phyloP scores from a whole-genome alignment of 495 filamentous ascomycete species.

The Aspergillus leporis region DNA sequence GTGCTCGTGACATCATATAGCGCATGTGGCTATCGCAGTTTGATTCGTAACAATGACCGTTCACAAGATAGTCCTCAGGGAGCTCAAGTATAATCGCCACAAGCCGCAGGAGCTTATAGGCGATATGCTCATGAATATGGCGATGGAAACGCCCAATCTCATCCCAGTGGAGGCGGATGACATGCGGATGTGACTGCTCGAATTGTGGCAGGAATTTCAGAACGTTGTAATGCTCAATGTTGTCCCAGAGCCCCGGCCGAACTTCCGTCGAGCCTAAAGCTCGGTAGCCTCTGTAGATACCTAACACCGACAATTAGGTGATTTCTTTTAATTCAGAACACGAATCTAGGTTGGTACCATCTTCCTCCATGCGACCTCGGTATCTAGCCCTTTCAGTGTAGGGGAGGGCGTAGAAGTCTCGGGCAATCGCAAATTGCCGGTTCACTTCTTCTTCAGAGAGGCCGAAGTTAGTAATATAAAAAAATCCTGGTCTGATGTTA shows the following conservation, averaged over 20 bases:
- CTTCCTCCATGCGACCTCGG: no score
- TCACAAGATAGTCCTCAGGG: conserved; percentile 46
- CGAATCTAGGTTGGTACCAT: no score
- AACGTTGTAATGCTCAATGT: conserved; percentile 56
- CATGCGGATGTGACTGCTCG: conserved; percentile 43
- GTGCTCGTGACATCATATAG: conserved; percentile 55
- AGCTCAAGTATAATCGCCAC: conserved; percentile 54
- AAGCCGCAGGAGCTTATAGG: conserved; percentile 47
- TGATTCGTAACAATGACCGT: conserved; percentile 50
- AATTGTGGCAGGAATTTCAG: conserved; percentile 48
- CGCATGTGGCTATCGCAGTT: conserved; percentile 48
- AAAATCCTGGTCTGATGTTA: conserved; percentile 35
- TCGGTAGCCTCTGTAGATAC: conserved; percentile 44
- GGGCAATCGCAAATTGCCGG: conserved; percentile 53
- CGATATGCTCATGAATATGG: conserved; percentile 47
- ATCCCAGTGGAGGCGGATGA: conserved; percentile 36
- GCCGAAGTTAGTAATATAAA: conserved; percentile 52
- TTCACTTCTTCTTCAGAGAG: conserved; percentile 51
- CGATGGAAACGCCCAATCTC: conserved; percentile 53
- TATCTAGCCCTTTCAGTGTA: conserved; percentile 39
- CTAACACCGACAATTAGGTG: no score
- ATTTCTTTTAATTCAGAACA: no score
- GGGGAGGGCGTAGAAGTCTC: conserved; percentile 51
- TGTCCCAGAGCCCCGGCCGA: conserved; percentile 42
- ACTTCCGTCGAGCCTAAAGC: conserved; percentile 26